Evolutionary conservation across 2,329 filamentous ascomycete species (phyloP), one percentile per base, ranked within the genome.

Genomic region (Trichoderma lentiforme): DNA sequence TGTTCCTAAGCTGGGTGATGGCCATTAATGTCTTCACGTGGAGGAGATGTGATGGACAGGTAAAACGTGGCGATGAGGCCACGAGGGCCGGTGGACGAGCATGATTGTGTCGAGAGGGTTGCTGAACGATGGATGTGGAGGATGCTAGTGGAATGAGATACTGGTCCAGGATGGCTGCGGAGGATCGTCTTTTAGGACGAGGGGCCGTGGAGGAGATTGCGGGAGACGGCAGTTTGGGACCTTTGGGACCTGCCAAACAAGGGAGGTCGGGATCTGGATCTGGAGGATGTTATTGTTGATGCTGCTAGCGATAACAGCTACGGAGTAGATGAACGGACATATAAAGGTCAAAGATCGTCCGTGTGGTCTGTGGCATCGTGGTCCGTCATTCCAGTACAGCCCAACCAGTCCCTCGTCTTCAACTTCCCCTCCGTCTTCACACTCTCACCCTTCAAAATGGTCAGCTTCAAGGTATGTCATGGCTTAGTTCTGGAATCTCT

Each of bases 11-110:
- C 66, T 60, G 47, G 18, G 21, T 5, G 28, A 28, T 26, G 28
- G 56, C 70, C 70, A 71, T 14, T 71, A 30, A 67, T 67, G 26
- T 39, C 63, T 39, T 67, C 70, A 71, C 70, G 70, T 71, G 70
- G 70, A 67, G 63, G 39, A n/a, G 21, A 24, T n/a, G 32, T 47
- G 28, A 63, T 60, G 53, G 32, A 34, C 14, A 26, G 60, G 32
- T 58, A 15, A 36, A 60, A 65, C 47, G 69, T 61, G 60, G 60
- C 14, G 12, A 47, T 3, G 69, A 34, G 28, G 8, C 47, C 60
- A 71, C 61, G 69, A 56, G 69, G 39, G 47, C 60, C 69, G 65
- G 57, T 58, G 8, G 58, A 30, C n/a, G 58, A 34, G 68, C 57
- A 28, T 70, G 56, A 70, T 70, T 70, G 67, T 51, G 15, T 36